A percentile compares a stretch with the other conserved stretches of the same genome.
These are phyloP conservation scores for Pichia manshurica DNA, from an alignment of 805 yeast species.

Conservation along the genomic window DNA sequence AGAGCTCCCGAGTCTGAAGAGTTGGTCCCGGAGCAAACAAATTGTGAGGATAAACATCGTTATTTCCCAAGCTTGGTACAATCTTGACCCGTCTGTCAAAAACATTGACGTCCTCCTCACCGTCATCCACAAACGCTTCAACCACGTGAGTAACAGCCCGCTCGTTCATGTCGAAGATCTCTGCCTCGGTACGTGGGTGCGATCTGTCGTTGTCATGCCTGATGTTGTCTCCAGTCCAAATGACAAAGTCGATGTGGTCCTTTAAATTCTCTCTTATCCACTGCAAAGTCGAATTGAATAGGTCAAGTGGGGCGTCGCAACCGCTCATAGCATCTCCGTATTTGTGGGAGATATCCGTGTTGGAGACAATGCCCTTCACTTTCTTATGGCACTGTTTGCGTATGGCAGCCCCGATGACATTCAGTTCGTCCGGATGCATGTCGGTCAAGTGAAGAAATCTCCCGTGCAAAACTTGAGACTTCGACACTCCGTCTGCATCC, in stretches of 20 bases:
- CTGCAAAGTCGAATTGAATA: constrained; percentile 56
- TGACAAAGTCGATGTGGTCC: constrained; percentile 76
- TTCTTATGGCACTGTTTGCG: constrained; percentile 51
- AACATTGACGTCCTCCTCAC: constrained; percentile 29
- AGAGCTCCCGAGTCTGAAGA: constrained; percentile 74
- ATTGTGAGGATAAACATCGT: constrained; percentile 87
- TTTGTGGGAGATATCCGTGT: constrained; percentile 46
- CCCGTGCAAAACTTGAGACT: constrained; percentile 46
- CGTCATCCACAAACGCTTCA: constrained; percentile 45
- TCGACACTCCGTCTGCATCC: constrained; percentile 4
- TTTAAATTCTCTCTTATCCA: constrained; percentile 62
- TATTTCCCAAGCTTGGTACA: constrained; percentile 76
- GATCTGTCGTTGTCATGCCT: constrained; percentile 77
- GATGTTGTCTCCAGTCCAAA: constrained; percentile 90
- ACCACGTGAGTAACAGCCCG: constrained; percentile 48
- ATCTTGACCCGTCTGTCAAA: constrained; percentile 34
- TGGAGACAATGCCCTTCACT: constrained; percentile 30
- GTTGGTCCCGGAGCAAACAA: constrained; percentile 84
- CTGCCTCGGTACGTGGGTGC: constrained; percentile 66
- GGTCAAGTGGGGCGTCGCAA: constrained; percentile 66
- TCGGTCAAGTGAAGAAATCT: constrained; percentile 83
- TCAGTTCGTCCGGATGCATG: constrained; percentile 75
- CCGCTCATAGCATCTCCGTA: constrained; percentile 74
- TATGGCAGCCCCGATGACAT: constrained; percentile 45
- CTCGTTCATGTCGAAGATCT: constrained; percentile 66